phyloP scores from a whole-genome alignment of 805 yeast genomes.

The Metschnikowia kunwiensis region DNA sequence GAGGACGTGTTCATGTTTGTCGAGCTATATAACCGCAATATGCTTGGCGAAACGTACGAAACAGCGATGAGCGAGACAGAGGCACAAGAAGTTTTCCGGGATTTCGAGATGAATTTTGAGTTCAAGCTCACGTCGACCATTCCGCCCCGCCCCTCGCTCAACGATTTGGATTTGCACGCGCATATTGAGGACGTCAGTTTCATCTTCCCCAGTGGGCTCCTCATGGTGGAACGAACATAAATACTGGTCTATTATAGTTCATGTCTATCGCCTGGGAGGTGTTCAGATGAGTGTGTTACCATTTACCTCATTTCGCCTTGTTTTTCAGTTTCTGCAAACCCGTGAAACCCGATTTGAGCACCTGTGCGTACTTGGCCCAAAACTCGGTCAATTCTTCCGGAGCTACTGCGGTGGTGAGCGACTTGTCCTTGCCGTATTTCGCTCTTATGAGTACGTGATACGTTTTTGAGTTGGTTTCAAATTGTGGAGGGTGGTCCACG shows the following conservation, averaged over 20 bases:
- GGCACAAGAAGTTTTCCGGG: slow-evolving; percentile 22
- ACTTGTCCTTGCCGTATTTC: slow-evolving; percentile 39
- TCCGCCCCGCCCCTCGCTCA: slow-evolving; percentile 36
- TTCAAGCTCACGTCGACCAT: slow-evolving; percentile 36
- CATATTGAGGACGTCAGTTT: slow-evolving; percentile 59
- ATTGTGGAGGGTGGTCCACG: slow-evolving; percentile 18
- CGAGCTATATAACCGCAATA: slow-evolving; percentile 41
- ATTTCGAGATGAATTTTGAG: slow-evolving; percentile 25
- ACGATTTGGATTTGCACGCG: slow-evolving; percentile 30
- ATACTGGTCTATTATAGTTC: too few species aligned
- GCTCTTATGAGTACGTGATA: slow-evolving; percentile 66
- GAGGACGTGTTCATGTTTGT: slow-evolving; percentile 36
- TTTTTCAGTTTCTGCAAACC: slow-evolving; percentile 59
- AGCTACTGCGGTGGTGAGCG: slow-evolving; percentile 70
- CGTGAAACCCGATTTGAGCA: slow-evolving; percentile 55
- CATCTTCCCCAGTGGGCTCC: slow-evolving; percentile 45
- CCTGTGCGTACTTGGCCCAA: slow-evolving; percentile 72
- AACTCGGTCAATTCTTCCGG: slow-evolving; percentile 60
- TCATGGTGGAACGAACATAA: slow-evolving; percentile 51
- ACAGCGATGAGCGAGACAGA: slow-evolving; percentile 23
- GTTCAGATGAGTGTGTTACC: background rate
- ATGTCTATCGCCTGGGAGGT: too few species aligned
- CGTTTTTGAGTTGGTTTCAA: slow-evolving; percentile 27
- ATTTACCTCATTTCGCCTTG: slow-evolving; percentile 53
- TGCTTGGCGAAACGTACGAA: slow-evolving; percentile 23